Percentiles rank a stretch among this genome's conserved stretches.
Conservation (phyloP, 2,329 filamentous ascomycete species). For the Akanthomyces dipterigenus region DNA sequence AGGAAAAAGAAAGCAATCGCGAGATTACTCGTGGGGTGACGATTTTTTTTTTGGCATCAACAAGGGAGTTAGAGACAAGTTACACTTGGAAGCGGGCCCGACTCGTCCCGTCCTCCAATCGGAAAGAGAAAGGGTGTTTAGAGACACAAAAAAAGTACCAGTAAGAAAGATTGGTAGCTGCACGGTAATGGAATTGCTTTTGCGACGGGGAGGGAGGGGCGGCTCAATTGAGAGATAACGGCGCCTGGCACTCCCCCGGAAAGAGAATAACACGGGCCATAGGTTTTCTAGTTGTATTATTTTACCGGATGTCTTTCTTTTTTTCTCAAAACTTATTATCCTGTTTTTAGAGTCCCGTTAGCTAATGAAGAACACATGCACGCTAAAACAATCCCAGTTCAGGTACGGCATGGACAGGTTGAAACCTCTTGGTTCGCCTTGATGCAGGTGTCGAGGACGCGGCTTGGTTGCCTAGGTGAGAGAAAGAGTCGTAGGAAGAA, state of each 20-base stretch:
- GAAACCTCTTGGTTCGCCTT: background rate
- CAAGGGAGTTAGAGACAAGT: background rate
- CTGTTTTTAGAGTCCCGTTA: background rate
- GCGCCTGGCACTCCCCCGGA: background rate
- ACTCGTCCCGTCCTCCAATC: background rate
- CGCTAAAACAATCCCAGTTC: background rate
- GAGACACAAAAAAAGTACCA: background rate
- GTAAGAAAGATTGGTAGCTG: background rate
- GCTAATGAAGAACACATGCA: background rate
- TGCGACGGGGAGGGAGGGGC: background rate
- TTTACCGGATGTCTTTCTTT: background rate
- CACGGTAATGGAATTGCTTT: slow-evolving; percentile 3
- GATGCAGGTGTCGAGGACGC: background rate
- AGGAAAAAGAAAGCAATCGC: background rate
- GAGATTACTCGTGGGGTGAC: background rate
- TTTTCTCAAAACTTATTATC: too few species aligned
- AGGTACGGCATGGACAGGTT: background rate
- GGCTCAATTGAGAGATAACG: background rate
- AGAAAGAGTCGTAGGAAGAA: background rate
- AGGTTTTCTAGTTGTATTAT: slow-evolving; percentile 3
- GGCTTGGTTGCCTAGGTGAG: background rate
- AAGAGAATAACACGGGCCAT: background rate
- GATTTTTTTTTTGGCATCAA: background rate
- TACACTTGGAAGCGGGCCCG: background rate
- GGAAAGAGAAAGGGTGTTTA: background rate